Evolutionary conservation across 2,329 filamentous ascomycete species (phyloP).

Genomic region (Zymoseptoria passerinii): DNA sequence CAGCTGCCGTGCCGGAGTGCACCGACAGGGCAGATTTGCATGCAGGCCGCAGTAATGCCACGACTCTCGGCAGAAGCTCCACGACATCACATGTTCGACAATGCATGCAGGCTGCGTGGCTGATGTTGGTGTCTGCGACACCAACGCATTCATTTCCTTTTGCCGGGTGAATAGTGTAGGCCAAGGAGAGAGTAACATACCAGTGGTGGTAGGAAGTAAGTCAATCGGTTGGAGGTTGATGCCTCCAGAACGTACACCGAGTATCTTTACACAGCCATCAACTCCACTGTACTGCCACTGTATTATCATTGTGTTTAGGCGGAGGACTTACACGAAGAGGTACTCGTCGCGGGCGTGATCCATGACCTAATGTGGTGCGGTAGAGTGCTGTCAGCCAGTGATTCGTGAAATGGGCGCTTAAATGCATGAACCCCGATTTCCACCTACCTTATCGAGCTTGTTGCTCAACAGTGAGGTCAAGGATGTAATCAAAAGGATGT

Average conservation of each 20-base stretch:
- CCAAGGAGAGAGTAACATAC: slow-evolving; percentile 28
- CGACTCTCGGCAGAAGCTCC: not conserved
- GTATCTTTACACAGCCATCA: slow-evolving; percentile 34
- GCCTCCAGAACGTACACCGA: slow-evolving; percentile 49
- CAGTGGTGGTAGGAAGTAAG: slow-evolving; percentile 41
- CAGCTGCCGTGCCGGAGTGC: slow-evolving; percentile 1
- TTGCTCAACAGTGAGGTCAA: slow-evolving; percentile 26
- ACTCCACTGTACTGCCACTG: slow-evolving; percentile 30
- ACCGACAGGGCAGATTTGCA: slow-evolving; percentile 1
- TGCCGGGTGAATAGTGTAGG: not conserved
- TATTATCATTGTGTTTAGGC: slow-evolving; percentile 43
- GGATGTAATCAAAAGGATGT: slow-evolving; percentile 70
- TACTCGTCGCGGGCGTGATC: slow-evolving; percentile 64
- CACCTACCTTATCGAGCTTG: slow-evolving; percentile 20
- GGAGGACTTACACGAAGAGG: slow-evolving; percentile 57
- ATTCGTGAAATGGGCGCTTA: slow-evolving; percentile 21
- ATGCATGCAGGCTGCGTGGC: slow-evolving; percentile 3
- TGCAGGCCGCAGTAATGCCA: slow-evolving; percentile 1
- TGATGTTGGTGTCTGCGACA: not conserved
- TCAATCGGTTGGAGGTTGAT: slow-evolving; percentile 40
- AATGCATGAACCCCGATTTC: slow-evolving; percentile 4
- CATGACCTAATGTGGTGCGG: slow-evolving; percentile 41
- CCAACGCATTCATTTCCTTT: not conserved
- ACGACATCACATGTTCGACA: slow-evolving; percentile 8
- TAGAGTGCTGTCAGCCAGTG: slow-evolving; percentile 26